A percentile compares a stretch with the other conserved stretches of the same genome.
Evolutionary conservation across 352 stramenopile genomes (phyloP).

Genomic region (Pythium dissimile): DNA sequence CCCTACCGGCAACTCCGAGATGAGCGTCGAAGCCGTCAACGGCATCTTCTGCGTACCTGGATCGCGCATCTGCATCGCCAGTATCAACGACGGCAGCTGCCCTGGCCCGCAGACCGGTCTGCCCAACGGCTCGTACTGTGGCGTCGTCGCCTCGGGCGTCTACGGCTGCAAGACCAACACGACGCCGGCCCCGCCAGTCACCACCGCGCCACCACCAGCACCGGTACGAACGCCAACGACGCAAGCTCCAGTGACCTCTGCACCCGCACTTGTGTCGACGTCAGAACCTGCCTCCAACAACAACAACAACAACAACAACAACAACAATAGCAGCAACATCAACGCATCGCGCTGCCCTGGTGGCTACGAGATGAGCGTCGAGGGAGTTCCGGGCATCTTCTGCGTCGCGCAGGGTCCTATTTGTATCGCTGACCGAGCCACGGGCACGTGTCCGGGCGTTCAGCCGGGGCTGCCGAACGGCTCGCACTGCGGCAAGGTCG

Average conservation of each 20-base stretch:
- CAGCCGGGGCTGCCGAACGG: constrained; percentile 7
- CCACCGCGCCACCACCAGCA: not conserved
- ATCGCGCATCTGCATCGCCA: constrained; percentile 4
- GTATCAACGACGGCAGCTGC: not conserved
- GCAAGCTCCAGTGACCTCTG: not conserved
- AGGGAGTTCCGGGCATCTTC: constrained; percentile 10
- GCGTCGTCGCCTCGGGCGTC: constrained; percentile 3
- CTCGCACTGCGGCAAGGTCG: constrained; percentile 9
- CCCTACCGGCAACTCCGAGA: not conserved
- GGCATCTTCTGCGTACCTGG: constrained; percentile 3
- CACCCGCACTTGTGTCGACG: not conserved
- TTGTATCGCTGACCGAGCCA: not conserved
- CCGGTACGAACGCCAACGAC: not conserved
- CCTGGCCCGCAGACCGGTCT: constrained; percentile 4
- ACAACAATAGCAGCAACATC: not conserved
- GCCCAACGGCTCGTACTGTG: constrained; percentile 8
- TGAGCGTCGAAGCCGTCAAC: constrained; percentile 4
- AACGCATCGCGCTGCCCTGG: not conserved
- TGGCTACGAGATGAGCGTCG: constrained; percentile 6
- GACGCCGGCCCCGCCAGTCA: not conserved
- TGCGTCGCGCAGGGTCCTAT: constrained; percentile 1
- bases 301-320: not conserved
- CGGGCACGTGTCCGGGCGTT: constrained; percentile 2
- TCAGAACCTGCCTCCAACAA: not conserved
- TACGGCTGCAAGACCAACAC: constrained; percentile 13